phyloP scores from a whole-genome alignment of 2,329 filamentous ascomycete genomes.

The Trichophyton schoenleinii region DNA sequence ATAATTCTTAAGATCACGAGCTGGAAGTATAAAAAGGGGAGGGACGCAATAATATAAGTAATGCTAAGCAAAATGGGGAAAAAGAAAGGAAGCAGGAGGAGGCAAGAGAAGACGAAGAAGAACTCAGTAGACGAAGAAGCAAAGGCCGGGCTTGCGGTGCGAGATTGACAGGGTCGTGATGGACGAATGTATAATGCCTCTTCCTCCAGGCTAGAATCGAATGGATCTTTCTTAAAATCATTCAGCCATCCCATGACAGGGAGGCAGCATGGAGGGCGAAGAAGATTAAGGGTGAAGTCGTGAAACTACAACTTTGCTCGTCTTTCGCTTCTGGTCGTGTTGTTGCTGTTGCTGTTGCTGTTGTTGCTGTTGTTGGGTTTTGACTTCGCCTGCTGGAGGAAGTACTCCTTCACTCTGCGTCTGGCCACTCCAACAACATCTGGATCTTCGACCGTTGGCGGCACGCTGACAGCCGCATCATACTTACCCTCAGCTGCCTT shows the following conservation, averaged over 20 bases:
- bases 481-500: constrained; percentile 64
- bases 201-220: background rate
- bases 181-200: background rate
- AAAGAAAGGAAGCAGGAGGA: background rate
- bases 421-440: constrained; percentile 63
- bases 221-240: background rate
- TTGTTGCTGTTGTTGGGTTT: background rate
- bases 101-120: too few species aligned
- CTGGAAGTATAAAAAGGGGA: background rate
- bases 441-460: constrained; percentile 74
- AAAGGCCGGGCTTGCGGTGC: too few species aligned
- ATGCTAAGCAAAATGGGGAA: too few species aligned
- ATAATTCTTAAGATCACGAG: background rate
- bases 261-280: background rate
- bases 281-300: constrained; percentile 1
- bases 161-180: too few species aligned
- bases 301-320: constrained; percentile 34
- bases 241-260: background rate
- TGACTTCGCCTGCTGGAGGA: constrained; percentile 34
- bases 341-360: too few species aligned
- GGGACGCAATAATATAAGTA: too few species aligned
- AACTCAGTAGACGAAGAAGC: too few species aligned
- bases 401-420: constrained; percentile 62
- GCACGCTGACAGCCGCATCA: constrained; percentile 58
- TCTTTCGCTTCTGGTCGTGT: constrained; percentile 13